Conservation (phyloP, 768 basidiomycete genomes). For the Agrocybe pediades region DNA sequence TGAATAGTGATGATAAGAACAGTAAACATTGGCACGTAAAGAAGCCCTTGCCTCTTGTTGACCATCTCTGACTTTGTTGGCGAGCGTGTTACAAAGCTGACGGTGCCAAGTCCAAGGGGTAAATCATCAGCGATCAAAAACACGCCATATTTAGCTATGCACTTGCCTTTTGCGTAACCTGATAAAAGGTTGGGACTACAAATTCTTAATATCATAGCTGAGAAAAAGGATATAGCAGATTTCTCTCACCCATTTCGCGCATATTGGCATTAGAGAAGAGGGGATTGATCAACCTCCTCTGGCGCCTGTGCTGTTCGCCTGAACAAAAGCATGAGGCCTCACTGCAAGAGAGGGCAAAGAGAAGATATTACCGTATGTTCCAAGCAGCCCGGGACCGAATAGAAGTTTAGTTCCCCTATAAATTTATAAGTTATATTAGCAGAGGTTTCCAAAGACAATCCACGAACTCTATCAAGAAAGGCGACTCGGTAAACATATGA, state of each 20-base stretch:
- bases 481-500: neutral
- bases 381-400: conserved; percentile 20
- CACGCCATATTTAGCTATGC: no score
- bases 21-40: neutral
- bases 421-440: neutral
- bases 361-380: conserved; percentile 19
- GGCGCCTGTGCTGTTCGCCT: conserved; percentile 43
- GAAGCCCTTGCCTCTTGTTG: conserved; percentile 12
- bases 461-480: neutral
- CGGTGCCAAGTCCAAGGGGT: neutral
- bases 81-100: conserved; percentile 28
- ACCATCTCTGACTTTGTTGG: conserved; percentile 20
- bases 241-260: conserved; percentile 31
- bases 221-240: no score
- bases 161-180: conserved; percentile 30
- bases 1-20: neutral
- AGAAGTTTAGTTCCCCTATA: conserved; percentile 14
- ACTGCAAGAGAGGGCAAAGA: neutral
- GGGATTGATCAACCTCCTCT: conserved; percentile 47
- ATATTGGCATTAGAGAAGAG: conserved; percentile 44
- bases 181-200: conserved; percentile 34
- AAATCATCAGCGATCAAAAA: no score
- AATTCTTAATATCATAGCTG: neutral
- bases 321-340: neutral
- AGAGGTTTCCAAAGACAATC: neutral